Evolutionary conservation across 352 stramenopile species (phyloP).

Genomic region (Elongisporangium undulatum): DNA sequence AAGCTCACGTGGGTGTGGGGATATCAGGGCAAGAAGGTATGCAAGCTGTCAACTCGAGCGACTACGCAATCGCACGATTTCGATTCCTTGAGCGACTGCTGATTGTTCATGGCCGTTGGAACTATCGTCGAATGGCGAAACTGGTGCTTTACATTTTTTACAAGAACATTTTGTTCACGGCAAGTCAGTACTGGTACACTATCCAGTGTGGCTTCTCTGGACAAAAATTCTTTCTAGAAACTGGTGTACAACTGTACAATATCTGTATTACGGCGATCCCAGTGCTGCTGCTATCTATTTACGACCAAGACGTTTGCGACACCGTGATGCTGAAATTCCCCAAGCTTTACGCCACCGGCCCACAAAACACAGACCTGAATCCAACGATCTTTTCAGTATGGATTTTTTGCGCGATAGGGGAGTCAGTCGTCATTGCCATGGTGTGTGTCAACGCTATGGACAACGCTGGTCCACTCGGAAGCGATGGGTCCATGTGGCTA

Average conservation of each 20-base stretch:
- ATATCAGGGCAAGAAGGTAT: conserved; percentile 91
- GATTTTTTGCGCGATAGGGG: conserved; percentile 62
- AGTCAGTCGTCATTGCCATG: conserved; percentile 72
- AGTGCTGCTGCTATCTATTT: conserved; percentile 62
- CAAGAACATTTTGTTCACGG: conserved; percentile 88
- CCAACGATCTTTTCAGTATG: conserved; percentile 54
- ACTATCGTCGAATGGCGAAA: conserved; percentile 88
- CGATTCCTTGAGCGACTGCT: conserved; percentile 88
- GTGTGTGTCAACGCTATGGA: conserved; percentile 38
- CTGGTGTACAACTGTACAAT: conserved; percentile 78
- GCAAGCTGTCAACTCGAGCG: conserved; percentile 91
- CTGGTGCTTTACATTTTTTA: conserved; percentile 93
- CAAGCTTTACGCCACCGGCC: conserved; percentile 61
- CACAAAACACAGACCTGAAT: conserved; percentile 68
- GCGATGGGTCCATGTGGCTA: conserved; percentile 66
- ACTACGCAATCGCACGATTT: conserved; percentile 94
- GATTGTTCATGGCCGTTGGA: conserved; percentile 90
- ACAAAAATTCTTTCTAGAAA: conserved; percentile 84
- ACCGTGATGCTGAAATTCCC: conserved; percentile 62
- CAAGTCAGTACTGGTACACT: conserved; percentile 75
- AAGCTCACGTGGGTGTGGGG: conserved; percentile 88
- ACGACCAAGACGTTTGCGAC: conserved; percentile 72
- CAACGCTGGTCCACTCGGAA: conserved; percentile 26
- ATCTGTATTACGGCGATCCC: conserved; percentile 66
- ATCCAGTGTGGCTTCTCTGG: conserved; percentile 71